phyloP scores from a whole-genome alignment of 371 early-diverging fungal species.

The Mucor irregularis region DNA sequence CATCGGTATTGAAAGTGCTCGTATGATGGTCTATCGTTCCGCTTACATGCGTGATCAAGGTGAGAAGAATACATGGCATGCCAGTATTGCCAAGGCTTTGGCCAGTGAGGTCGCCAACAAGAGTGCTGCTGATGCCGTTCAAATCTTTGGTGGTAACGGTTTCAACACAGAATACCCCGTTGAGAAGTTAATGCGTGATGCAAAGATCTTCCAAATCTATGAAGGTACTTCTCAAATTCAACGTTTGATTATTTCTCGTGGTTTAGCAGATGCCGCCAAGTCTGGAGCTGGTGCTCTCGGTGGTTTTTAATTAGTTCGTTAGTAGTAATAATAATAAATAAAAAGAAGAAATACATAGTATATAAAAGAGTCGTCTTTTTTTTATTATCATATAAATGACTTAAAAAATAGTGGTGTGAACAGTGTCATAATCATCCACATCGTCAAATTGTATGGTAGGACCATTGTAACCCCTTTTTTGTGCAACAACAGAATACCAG shows the following conservation, averaged over 20 bases:
- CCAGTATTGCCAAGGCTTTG: conserved; percentile 91
- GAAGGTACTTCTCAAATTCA: conserved; percentile 97
- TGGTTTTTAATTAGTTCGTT: conserved; percentile 27
- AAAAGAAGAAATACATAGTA: not conserved
- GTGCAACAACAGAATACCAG: conserved; percentile 50
- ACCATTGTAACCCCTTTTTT: conserved; percentile 45
- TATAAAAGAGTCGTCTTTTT: not conserved
- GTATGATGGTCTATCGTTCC: conserved; percentile 83
- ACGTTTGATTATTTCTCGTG: conserved; percentile 84
- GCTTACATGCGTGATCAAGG: conserved; percentile 88
- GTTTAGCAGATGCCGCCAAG: conserved; percentile 60
- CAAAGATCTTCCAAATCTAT: conserved; percentile 95
- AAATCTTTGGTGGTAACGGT: conserved; percentile 97
- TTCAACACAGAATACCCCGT: conserved; percentile 88
- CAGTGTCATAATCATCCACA: conserved; percentile 25
- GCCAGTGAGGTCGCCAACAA: conserved; percentile 96
- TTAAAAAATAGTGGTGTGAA: conserved; percentile 23
- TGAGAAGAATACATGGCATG: conserved; percentile 89
- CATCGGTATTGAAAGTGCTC: conserved; percentile 83
- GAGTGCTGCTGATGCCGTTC: conserved; percentile 93
- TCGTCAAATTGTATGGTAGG: conserved; percentile 44
- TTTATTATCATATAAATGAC: too few species aligned
- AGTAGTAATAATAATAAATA: not conserved
- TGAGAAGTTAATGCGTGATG: conserved; percentile 90
- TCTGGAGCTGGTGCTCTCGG: conserved; percentile 44